Conservation (phyloP, 78 protist species). For the Guillardia theta region DNA sequence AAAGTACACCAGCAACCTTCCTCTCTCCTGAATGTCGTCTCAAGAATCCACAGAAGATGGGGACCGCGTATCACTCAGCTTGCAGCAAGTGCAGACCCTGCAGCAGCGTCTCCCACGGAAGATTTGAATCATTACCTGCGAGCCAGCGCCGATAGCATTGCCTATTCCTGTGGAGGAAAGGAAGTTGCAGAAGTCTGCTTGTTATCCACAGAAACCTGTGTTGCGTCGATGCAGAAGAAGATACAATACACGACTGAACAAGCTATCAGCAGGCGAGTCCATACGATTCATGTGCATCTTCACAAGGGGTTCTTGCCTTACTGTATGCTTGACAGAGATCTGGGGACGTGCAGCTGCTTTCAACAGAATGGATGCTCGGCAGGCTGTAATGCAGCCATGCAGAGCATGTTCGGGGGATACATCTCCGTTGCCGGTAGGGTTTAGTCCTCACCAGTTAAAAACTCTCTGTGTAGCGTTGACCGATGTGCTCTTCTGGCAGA, state of each 20-base stretch:
- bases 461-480: too few species aligned
- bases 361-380: conserved; percentile 13
- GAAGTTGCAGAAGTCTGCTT: background rate
- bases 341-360: conserved; percentile 26
- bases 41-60: too few species aligned
- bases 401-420: conserved; percentile 18
- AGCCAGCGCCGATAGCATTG: background rate
- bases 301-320: too few species aligned
- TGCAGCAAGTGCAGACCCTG: too few species aligned
- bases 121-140: background rate
- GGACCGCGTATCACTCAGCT: too few species aligned
- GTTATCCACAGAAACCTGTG: background rate
- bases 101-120: too few species aligned
- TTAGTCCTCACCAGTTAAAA: too few species aligned
- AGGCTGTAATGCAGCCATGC: background rate
- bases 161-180: background rate
- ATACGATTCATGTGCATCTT: too few species aligned
- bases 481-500: too few species aligned
- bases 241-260: background rate
- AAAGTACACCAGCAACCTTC: too few species aligned
- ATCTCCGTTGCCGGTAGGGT: background rate
- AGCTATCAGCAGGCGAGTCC: background rate
- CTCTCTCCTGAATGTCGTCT: too few species aligned
- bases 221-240: conserved; percentile 8
- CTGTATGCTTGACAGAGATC: background rate